These are phyloP conservation scores for Albophoma yamanashiensis DNA, from an alignment of 2,329 filamentous ascomycete species.

Conservation along the genomic window DNA sequence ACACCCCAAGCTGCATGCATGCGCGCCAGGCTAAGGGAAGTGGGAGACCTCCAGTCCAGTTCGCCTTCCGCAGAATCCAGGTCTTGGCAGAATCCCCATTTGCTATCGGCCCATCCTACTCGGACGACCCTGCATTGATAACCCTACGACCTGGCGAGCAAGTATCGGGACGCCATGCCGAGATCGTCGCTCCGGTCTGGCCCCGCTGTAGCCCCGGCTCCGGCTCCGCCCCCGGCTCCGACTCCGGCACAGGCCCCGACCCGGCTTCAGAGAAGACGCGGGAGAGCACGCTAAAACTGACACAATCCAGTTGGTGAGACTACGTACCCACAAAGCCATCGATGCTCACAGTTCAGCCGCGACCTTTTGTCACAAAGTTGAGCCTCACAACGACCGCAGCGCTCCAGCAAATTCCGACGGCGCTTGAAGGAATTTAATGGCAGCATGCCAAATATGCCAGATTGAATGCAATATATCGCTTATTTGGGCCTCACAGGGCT, in stretches of 20 bases:
- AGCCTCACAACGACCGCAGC: neutral
- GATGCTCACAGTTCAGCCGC: no score
- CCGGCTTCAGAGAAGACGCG: neutral
- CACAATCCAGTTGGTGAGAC: neutral
- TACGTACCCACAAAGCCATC: neutral
- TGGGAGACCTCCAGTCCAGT: neutral
- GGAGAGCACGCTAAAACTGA: neutral
- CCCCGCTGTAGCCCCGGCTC: neutral
- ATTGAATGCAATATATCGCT: neutral
- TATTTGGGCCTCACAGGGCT: neutral
- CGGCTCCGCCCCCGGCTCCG: neutral
- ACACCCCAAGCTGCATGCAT: neutral
- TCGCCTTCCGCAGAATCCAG: neutral
- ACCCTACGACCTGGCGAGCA: neutral
- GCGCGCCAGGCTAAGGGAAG: neutral
- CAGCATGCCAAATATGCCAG: neutral
- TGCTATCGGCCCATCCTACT: neutral
- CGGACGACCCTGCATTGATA: neutral
- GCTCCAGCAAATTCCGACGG: neutral
- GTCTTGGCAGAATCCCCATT: neutral
- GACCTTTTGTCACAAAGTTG: neutral
- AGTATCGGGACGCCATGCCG: neutral
- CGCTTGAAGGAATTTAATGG: neutral
- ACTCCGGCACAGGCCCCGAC: neutral
- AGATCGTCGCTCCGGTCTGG: neutral